phyloP scores from a whole-genome alignment of 768 basidiomycete genomes.

The Imleria badia region DNA sequence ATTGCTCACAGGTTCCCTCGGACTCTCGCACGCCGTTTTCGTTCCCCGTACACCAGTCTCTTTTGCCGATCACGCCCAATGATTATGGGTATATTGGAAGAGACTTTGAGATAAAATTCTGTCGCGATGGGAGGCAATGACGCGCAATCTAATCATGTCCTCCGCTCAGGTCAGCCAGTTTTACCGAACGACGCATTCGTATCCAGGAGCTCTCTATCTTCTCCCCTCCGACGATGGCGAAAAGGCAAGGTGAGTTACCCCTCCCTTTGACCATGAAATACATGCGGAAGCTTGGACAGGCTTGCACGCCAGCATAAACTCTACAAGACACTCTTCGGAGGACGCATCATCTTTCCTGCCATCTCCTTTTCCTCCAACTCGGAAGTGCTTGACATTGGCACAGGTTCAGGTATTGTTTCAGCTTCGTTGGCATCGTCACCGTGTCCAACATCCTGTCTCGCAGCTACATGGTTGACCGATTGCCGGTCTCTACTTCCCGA shows the following conservation, averaged over 20 bases:
- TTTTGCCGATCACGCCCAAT: no score
- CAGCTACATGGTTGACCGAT: slow-evolving; percentile 21
- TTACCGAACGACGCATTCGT: slow-evolving; percentile 1
- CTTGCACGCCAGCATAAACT: slow-evolving; percentile 19
- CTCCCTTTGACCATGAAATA: not conserved
- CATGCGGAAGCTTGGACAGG: not conserved
- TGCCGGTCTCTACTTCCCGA: slow-evolving; percentile 8
- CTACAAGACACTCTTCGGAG: slow-evolving; percentile 16
- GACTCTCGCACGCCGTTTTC: no score
- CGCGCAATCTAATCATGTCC: no score
- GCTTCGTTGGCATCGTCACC: no score
- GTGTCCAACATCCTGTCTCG: not conserved
- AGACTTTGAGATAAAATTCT: no score
- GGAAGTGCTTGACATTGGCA: slow-evolving; percentile 23
- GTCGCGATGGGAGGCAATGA: no score
- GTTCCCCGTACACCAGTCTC: no score
- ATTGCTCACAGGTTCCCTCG: no score
- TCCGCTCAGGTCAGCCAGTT: no score
- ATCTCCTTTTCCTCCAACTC: slow-evolving; percentile 1
- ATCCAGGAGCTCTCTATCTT: slow-evolving; percentile 20
- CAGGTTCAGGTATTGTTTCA: slow-evolving; percentile 18
- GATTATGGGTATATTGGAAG: no score
- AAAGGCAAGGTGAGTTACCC: slow-evolving; percentile 6
- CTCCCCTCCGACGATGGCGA: slow-evolving; percentile 25
- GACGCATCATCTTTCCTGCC: slow-evolving; percentile 17